Percentiles rank a stretch among this genome's conserved stretches.
These are phyloP conservation scores for Mortierella sp. DNA, from an alignment of 371 early-diverging fungal species.

Conservation along the genomic window DNA sequence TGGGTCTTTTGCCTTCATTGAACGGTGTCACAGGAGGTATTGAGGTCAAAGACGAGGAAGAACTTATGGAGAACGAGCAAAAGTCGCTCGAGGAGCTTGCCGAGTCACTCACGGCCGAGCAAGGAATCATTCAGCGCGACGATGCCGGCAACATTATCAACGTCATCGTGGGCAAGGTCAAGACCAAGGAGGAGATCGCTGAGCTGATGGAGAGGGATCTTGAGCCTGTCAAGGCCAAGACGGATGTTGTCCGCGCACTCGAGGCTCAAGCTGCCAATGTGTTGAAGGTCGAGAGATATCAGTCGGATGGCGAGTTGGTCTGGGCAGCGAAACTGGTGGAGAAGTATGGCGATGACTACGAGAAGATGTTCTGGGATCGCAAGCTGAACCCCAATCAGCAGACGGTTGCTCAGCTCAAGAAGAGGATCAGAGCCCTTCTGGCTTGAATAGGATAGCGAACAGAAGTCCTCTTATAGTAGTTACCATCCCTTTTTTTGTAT, in stretches of 20 bases:
- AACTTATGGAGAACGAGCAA: constrained; percentile 54
- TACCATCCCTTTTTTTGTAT: too few species aligned
- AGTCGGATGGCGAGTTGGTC: constrained; percentile 73
- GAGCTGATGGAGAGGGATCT: constrained; percentile 64
- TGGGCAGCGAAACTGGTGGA: constrained; percentile 74
- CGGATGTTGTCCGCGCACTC: constrained; percentile 71
- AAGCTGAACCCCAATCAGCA: constrained; percentile 86
- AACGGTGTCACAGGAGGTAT: constrained; percentile 84
- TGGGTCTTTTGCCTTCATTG: constrained; percentile 82
- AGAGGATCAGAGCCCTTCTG: constrained; percentile 61
- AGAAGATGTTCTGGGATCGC: constrained; percentile 91
- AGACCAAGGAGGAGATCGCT: constrained; percentile 63
- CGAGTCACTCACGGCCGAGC: constrained; percentile 68
- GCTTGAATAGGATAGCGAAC: too few species aligned
- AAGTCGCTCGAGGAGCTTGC: constrained; percentile 54
- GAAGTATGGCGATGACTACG: constrained; percentile 86
- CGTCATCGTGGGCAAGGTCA: constrained; percentile 72
- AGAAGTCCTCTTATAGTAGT: too few species aligned
- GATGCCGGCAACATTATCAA: constrained; percentile 84
- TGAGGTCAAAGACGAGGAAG: constrained; percentile 49
- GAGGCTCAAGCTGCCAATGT: constrained; percentile 69
- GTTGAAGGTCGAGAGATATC: constrained; percentile 62
- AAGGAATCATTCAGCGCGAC: constrained; percentile 86
- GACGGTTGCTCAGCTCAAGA: constrained; percentile 81
- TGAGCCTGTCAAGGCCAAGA: constrained; percentile 68